phyloP scores from a whole-genome alignment of 768 basidiomycete species.

The Serendipita vermifera region DNA sequence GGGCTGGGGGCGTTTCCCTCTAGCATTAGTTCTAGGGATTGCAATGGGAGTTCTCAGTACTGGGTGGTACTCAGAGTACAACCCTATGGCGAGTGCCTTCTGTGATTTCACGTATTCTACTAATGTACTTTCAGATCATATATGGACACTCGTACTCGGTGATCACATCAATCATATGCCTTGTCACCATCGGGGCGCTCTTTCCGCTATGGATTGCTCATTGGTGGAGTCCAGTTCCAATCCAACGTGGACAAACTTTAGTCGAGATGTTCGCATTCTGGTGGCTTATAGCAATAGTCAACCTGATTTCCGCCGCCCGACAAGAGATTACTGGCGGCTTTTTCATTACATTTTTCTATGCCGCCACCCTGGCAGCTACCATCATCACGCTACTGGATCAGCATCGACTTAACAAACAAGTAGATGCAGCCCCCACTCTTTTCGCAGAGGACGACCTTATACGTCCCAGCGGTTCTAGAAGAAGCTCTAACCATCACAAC shows the following conservation, averaged over 20 bases:
- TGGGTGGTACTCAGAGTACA: conserved; percentile 37
- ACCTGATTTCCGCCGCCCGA: conserved; percentile 34
- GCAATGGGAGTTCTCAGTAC: conserved; percentile 38
- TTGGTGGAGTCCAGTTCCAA: conserved; percentile 8
- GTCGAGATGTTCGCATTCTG: conserved; percentile 45
- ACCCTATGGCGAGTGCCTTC: conserved; percentile 44
- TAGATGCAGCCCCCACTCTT: not conserved
- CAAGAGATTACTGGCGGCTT: conserved; percentile 41
- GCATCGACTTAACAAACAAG: not conserved
- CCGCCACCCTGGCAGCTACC: conserved; percentile 24
- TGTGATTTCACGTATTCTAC: not conserved
- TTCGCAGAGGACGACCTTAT: not conserved
- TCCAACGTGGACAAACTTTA: conserved; percentile 34
- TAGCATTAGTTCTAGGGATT: conserved; percentile 36
- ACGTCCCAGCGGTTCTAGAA: not conserved
- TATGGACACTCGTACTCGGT: conserved; percentile 46
- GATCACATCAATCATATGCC: conserved; percentile 34
- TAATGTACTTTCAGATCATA: conserved; percentile 34
- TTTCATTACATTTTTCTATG: conserved; percentile 44
- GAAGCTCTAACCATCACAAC: not conserved
- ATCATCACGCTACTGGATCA: not conserved
- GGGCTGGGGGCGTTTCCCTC: conserved; percentile 50
- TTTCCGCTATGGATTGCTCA: conserved; percentile 10
- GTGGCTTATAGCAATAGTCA: conserved; percentile 43
- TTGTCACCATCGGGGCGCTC: conserved; percentile 22